Base-by-base conservation (phyloP, 495 filamentous ascomycete species). In the Amphirosellinia nigrospora region DNA sequence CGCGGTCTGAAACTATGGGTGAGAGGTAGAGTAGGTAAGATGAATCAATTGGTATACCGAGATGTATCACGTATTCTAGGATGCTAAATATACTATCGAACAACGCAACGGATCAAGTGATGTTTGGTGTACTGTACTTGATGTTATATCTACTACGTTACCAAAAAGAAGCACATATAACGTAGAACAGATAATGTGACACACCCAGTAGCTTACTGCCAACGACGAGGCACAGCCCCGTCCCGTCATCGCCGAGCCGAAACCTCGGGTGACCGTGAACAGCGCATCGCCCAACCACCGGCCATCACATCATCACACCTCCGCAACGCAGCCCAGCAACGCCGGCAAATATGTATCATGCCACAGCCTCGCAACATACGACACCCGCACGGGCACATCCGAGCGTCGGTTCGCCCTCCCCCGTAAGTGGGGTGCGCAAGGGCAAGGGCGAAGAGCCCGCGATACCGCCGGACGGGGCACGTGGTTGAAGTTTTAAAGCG, bases 361-460 rank as follows among this genome's bases (percentile, higher is more conserved):
- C 50, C 50, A 53, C 26, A 30, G 50, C 26, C 50, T 53, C 26
- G 50, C 26, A 53, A 53, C 50, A 53, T 53, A 53, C 50, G 50
- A 53, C 26, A 53, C 26, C 43, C 23, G 50, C 50, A 53, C 50
- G 50, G 26, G 23, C 26, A 53, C 11, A 53, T 28, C 50, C 26
- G 26, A 28, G 50, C 13, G 50, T 30, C 50, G 26, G 50, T 30
- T 53, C 26, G 50, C 26, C 4, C 50, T 53, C 30, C 11, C 50
- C 50, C 26, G 26, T 53, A 53, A 30, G 50, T 53, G 50, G 50
- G 50, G 26, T 53, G 30, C 15, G 50, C 30, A 26, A 26, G 50
- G 50, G 50, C 50, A 30, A 53, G 10, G 50, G 50, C 23, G 50
- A 53, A 28, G 19, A 30, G 26, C 26, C 50, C 50, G 50, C 50